Base-by-base conservation (phyloP, 179 eudicot species). In the Pouteria campechiana region DNA sequence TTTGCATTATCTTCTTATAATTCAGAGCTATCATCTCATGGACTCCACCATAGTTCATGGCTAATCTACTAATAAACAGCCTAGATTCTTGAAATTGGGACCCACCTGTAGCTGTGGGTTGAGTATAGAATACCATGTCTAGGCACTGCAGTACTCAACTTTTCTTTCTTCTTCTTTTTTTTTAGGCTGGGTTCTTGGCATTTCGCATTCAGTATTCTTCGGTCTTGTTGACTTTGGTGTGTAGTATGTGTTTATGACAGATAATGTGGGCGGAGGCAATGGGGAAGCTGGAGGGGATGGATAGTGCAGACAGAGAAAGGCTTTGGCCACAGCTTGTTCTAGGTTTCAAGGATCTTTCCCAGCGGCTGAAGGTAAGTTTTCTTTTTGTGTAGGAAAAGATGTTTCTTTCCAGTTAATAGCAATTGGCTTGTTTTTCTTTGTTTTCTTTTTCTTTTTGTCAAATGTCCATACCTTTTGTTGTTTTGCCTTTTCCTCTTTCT, bases 221-320 rank as follows among this genome's bases (percentile, higher is more conserved):
- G 22, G 51, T n/a, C n/a, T n/a, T n/a, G 28, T 37, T 74, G 24
- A 64, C 54, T 44, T 39, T 32, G 49, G 53, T 38, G 34, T 55
- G 50, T 82, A 59, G 64, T 74, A 69, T 70, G 36, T 39, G 19
- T 57, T n/a, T n/a, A n/a, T 59, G 51, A 14, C 75, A 90, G 98
- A 79, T 86, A 52, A 90, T 90, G 98, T 90, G 96, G 96, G 92
- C 94, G 4, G 98, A 90, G 68, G 94, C 98, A 15, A 74, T 86
- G 78, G 90, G 90, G 23, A 86, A 86, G 64, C 84, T 86, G 18
- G 98, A 90, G 60, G 98, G 98, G 31, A 86, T 90, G 98, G 98
- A 90, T 58, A 79, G 82, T 67, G 60, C 80, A 4, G 75, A 79
- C 47, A 72, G 98, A 27, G 96, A 90, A 52, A 86, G 96, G 34